A percentile compares a stretch with the other conserved stretches of the same genome.
These are phyloP conservation scores for Areca catechu DNA, from an alignment of 176 grass and related monocot genomes.

Conservation along the genomic window DNA sequence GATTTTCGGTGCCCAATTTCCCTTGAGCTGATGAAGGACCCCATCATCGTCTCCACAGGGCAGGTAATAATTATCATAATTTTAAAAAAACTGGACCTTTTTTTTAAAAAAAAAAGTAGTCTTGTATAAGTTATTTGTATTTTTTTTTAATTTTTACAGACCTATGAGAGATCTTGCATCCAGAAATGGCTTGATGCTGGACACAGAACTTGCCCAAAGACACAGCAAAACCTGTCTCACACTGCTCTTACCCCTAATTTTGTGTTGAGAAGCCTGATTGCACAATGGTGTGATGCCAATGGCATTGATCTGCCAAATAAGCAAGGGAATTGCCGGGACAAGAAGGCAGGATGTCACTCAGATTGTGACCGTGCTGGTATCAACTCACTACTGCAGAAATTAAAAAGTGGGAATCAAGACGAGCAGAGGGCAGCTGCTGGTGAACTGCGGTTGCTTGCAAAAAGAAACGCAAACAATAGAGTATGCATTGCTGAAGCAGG, in stretches of 20 bases:
- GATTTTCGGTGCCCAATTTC: constrained; percentile 96
- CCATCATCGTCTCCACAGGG: constrained; percentile 82
- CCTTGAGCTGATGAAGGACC: constrained; percentile 90
- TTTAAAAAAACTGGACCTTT: background rate
- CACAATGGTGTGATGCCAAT: constrained; percentile 91
- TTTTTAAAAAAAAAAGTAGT: background rate
- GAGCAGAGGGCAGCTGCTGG: constrained; percentile 83
- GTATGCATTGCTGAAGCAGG: constrained; percentile 85
- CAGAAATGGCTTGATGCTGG: constrained; percentile 94
- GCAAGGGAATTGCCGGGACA: constrained; percentile 36
- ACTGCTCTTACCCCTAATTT: constrained; percentile 76
- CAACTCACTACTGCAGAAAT: constrained; percentile 51
- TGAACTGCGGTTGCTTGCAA: constrained; percentile 85
- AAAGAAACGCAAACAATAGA: constrained; percentile 85
- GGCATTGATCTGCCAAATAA: constrained; percentile 76
- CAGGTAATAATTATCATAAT: constrained; percentile 34
- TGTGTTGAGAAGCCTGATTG: constrained; percentile 83
- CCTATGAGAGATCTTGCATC: constrained; percentile 82
- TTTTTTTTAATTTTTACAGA: constrained; percentile 31
- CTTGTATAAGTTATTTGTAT: background rate
- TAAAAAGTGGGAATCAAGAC: constrained; percentile 48
- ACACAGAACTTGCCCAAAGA: constrained; percentile 94
- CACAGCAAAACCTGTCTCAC: constrained; percentile 59
- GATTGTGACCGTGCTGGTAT: constrained; percentile 63
- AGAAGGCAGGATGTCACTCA: constrained; percentile 36